phyloP scores from a whole-genome alignment of 345 rosid species.

The Durio zibethinus region DNA sequence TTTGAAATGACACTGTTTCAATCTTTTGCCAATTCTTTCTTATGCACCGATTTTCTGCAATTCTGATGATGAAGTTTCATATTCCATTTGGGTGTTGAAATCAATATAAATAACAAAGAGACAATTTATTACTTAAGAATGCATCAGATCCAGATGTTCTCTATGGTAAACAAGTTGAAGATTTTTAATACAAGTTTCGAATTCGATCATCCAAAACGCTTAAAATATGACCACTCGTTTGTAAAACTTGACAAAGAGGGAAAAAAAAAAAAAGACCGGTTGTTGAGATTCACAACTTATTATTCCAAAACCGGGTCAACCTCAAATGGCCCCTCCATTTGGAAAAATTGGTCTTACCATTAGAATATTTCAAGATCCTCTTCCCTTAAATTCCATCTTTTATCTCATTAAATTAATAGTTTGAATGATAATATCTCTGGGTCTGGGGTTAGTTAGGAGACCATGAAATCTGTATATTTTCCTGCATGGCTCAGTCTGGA shows the following conservation, averaged over 20 bases:
- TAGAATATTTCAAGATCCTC: background rate
- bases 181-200: background rate
- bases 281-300: conserved; percentile 1
- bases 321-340: conserved; percentile 13
- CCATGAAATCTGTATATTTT: background rate
- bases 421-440: background rate
- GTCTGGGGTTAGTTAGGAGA: background rate
- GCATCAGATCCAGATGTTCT: background rate
- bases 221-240: background rate
- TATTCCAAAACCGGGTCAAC: background rate
- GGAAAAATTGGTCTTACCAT: background rate
- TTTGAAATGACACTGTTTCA: too few relatives aligned
- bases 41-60: too few relatives aligned
- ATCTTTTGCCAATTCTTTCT: too few relatives aligned
- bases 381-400: background rate
- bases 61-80: background rate
- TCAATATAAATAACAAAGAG: conserved; percentile 3
- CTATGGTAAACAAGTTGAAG: background rate
- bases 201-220: background rate
- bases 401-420: background rate
- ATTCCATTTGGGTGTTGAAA: background rate
- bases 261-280: background rate
- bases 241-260: background rate
- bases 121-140: background rate
- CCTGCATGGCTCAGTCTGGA: too few relatives aligned